Evolutionary conservation across 306 rosid genomes (phyloP).

Genomic region (Canavalia ensiformis): DNA sequence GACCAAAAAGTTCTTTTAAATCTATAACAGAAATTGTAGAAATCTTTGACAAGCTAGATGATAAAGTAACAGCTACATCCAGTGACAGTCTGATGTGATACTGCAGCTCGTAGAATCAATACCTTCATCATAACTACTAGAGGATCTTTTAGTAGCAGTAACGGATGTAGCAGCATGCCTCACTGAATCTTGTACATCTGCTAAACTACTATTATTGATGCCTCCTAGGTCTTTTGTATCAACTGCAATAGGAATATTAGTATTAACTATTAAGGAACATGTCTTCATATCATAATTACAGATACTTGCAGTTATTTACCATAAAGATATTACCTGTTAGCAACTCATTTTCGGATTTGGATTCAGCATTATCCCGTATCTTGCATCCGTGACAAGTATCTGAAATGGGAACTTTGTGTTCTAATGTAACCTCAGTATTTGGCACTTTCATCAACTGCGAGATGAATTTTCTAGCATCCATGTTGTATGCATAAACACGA

Average conservation of each 20-base stretch:
- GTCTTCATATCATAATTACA: slow-evolving; percentile 30
- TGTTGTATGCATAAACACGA: slow-evolving; percentile 66
- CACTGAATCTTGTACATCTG: slow-evolving; percentile 49
- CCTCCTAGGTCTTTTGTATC: slow-evolving; percentile 58
- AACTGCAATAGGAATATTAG: slow-evolving; percentile 60
- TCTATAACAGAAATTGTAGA: slow-evolving; percentile 21
- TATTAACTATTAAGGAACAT: slow-evolving; percentile 44
- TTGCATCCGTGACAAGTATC: slow-evolving; percentile 54
- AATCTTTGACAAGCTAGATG: slow-evolving; percentile 18
- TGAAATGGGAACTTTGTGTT: slow-evolving; percentile 36
- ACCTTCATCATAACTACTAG: slow-evolving; percentile 70
- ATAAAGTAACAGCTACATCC: slow-evolving; percentile 36
- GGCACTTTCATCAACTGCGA: slow-evolving; percentile 73
- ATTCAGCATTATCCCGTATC: slow-evolving; percentile 49
- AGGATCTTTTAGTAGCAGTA: slow-evolving; percentile 78
- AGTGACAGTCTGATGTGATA: slow-evolving; percentile 33
- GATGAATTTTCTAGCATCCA: slow-evolving; percentile 92
- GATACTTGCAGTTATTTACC: slow-evolving; percentile 27
- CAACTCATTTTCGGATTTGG: slow-evolving; percentile 56
- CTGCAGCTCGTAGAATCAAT: slow-evolving; percentile 29
- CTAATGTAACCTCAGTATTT: slow-evolving; percentile 53
- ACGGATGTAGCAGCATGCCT: slow-evolving; percentile 55
- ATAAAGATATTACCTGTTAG: slow-evolving; percentile 56
- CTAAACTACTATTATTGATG: slow-evolving; percentile 42
- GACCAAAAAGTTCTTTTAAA: slow-evolving; percentile 30